A percentile compares a stretch with the other conserved stretches of the same genome.
phyloP scores from a whole-genome alignment of 148 eudicot genomes.

The Cornus suecica region DNA sequence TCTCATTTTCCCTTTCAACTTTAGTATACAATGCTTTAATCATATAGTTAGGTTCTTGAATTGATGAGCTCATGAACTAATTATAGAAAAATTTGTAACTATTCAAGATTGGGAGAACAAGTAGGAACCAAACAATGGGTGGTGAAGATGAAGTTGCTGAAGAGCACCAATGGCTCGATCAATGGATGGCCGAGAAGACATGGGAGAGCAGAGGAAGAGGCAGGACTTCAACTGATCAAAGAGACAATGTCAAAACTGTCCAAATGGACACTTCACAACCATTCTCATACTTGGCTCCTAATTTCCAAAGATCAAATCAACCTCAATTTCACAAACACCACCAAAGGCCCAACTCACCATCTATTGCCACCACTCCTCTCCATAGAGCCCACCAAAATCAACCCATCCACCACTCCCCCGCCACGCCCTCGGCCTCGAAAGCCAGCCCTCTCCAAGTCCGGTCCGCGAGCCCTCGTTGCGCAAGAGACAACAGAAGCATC shows the following conservation, averaged over 20 bases:
- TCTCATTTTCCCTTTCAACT: too few species aligned
- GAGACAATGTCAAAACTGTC: conserved; percentile 61
- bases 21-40: not conserved
- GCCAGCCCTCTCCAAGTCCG: conserved; percentile 58
- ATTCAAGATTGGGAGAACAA: conserved; percentile 51
- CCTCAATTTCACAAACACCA: conserved; percentile 27
- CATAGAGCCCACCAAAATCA: conserved; percentile 36
- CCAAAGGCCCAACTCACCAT: conserved; percentile 34
- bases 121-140: conserved; percentile 56
- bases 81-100: not conserved
- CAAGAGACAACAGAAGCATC: conserved; percentile 43
- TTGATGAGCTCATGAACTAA: conserved; percentile 7
- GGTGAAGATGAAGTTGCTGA: conserved; percentile 51
- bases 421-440: conserved; percentile 61
- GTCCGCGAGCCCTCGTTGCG: conserved; percentile 64
- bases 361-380: conserved; percentile 49
- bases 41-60: not conserved
- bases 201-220: conserved; percentile 60
- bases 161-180: conserved; percentile 48
- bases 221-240: conserved; percentile 63
- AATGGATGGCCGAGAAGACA: conserved; percentile 56
- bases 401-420: conserved; percentile 19
- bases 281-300: conserved; percentile 47
- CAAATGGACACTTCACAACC: conserved; percentile 74
- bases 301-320: conserved; percentile 35